phyloP scores from a whole-genome alignment of 73 alveolate species.

The Paramecium biaurelia region DNA sequence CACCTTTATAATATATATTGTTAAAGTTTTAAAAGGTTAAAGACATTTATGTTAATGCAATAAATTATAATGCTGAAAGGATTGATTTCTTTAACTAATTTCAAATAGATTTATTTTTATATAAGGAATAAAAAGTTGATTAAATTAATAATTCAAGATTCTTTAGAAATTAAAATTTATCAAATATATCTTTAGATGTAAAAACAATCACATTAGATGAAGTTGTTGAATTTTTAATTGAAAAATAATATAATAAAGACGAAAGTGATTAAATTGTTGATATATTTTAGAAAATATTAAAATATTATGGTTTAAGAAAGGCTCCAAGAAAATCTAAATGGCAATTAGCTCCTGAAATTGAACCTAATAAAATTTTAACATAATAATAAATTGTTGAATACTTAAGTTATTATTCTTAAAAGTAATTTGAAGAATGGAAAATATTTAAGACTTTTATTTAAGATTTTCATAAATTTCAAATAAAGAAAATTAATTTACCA shows the following conservation, averaged over 20 bases:
- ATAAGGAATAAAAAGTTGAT: background rate
- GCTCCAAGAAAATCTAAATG: background rate
- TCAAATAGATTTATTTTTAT: background rate
- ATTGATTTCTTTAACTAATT: slow-evolving; percentile 11
- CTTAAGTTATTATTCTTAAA: background rate
- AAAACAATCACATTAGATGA: background rate
- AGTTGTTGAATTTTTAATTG: background rate
- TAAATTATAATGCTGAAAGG: slow-evolving; percentile 39
- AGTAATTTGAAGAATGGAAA: background rate
- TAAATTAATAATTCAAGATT: background rate
- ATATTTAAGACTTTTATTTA: background rate
- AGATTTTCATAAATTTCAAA: background rate
- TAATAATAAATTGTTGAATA: background rate
- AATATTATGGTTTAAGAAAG: background rate
- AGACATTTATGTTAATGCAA: background rate
- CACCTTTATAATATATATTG: slow-evolving; percentile 5
- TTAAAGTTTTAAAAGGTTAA: background rate
- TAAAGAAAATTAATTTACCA: background rate
- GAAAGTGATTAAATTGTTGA: background rate
- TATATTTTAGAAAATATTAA: background rate
- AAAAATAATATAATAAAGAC: background rate
- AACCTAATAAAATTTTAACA: background rate
- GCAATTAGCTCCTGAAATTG: background rate
- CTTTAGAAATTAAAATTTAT: background rate
- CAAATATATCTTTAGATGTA: background rate